Conservation (phyloP, 257 asterid species). For the Haberlea rhodopensis region DNA sequence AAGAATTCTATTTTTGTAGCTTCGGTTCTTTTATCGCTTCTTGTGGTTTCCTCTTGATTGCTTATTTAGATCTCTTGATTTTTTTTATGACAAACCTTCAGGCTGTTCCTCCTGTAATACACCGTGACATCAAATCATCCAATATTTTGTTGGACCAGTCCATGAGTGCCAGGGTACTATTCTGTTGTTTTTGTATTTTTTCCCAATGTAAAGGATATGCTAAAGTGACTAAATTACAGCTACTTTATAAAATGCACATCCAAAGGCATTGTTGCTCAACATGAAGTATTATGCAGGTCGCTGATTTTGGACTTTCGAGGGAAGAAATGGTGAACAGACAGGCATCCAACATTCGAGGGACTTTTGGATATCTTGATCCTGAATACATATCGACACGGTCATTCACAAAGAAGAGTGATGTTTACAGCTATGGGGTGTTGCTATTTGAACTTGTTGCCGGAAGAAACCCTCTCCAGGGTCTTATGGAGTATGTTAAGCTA, state of each 20-base stretch:
- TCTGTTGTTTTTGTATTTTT: conserved; percentile 18
- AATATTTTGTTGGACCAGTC: conserved; percentile 87
- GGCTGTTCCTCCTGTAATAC: conserved; percentile 98
- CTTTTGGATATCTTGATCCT: conserved; percentile 94
- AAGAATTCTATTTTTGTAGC: conserved; percentile 12
- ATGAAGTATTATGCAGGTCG: conserved; percentile 49
- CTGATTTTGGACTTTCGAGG: conserved; percentile 97
- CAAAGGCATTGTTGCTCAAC: neutral
- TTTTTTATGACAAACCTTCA: conserved; percentile 33
- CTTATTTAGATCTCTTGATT: conserved; percentile 14
- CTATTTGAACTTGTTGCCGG: conserved; percentile 87
- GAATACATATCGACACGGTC: conserved; percentile 85
- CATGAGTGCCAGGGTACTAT: conserved; percentile 82
- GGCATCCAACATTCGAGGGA: conserved; percentile 74
- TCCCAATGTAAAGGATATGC: neutral
- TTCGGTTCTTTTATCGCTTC: neutral
- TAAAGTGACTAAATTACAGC: neutral
- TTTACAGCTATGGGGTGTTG: conserved; percentile 88
- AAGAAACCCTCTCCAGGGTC: conserved; percentile 91
- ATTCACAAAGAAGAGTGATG: conserved; percentile 90
- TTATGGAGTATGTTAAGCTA: conserved; percentile 80
- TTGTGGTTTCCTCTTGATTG: conserved; percentile 8
- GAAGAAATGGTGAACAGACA: conserved; percentile 78
- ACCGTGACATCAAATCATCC: conserved; percentile 90
- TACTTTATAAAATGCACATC: neutral